Percentiles rank a stretch among this genome's conserved stretches.
Evolutionary conservation across 1,284 basidiomycete species (phyloP).

Genomic region (Heterobasidion parviporum): DNA sequence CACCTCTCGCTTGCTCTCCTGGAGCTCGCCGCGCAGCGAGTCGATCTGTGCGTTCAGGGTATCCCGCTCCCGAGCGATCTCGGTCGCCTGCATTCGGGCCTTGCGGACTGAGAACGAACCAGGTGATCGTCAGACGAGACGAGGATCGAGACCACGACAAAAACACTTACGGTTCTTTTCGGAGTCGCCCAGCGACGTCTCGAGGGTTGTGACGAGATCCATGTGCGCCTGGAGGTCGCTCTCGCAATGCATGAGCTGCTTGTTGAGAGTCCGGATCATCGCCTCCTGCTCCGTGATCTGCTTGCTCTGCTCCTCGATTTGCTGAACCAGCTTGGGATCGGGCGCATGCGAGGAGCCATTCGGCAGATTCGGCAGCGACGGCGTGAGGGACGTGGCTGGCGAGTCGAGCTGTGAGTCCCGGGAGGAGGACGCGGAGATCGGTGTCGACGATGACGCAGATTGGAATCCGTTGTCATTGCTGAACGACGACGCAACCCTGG

Average conservation of each 20-base stretch:
- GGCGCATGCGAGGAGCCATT: slow-evolving; percentile 16
- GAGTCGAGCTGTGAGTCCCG: slow-evolving; percentile 58
- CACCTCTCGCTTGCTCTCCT: slow-evolving; percentile 71
- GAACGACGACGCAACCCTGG: slow-evolving; percentile 37
- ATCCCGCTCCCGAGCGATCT: slow-evolving; percentile 79
- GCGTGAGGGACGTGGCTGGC: slow-evolving; percentile 48
- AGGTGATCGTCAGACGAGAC: slow-evolving; percentile 13
- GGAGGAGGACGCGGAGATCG: slow-evolving; percentile 43
- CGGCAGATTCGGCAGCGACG: slow-evolving; percentile 26
- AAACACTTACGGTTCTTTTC: slow-evolving; percentile 77
- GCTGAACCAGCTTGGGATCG: slow-evolving; percentile 49
- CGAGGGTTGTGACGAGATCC: slow-evolving; percentile 79
- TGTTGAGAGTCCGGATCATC: slow-evolving; percentile 89
- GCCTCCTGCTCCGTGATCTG: slow-evolving; percentile 77
- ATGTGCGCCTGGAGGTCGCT: slow-evolving; percentile 86
- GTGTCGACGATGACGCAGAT: slow-evolving; percentile 33
- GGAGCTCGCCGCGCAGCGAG: slow-evolving; percentile 58
- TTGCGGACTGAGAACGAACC: slow-evolving; percentile 60
- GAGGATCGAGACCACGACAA: slow-evolving; percentile 8
- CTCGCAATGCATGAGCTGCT: slow-evolving; percentile 87
- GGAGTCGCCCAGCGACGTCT: slow-evolving; percentile 78
- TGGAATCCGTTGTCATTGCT: slow-evolving; percentile 31
- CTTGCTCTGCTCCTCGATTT: slow-evolving; percentile 68
- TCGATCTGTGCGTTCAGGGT: slow-evolving; percentile 57
- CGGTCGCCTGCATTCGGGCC: slow-evolving; percentile 83